phyloP scores from a whole-genome alignment of 2,329 filamentous ascomycete genomes.

The Cladosporium sp. region DNA sequence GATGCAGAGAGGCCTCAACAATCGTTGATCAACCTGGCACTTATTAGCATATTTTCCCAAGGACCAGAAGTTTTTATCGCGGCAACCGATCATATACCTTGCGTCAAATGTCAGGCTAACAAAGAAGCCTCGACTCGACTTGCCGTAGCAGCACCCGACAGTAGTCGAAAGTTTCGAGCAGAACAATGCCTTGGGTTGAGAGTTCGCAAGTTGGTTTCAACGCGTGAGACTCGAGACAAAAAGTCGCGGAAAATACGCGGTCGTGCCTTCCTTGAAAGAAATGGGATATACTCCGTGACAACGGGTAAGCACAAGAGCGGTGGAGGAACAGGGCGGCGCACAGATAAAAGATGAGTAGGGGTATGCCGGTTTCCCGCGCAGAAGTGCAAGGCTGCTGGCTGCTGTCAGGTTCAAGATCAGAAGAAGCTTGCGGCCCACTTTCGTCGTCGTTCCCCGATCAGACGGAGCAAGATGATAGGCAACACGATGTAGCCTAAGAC shows the following conservation, averaged over 20 bases:
- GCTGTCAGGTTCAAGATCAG: constrained; percentile 11
- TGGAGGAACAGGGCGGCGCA: constrained; percentile 3
- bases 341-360: constrained; percentile 13
- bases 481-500: constrained; percentile 11
- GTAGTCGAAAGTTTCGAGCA: not conserved
- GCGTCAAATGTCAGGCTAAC: constrained; percentile 7
- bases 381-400: constrained; percentile 9
- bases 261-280: not conserved
- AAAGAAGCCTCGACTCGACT: constrained; percentile 11
- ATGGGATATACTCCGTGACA: constrained; percentile 9
- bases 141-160: not conserved
- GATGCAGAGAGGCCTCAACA: not conserved
- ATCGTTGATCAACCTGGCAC: not conserved
- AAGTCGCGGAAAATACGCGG: constrained; percentile 4
- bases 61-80: not conserved
- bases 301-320: constrained; percentile 7
- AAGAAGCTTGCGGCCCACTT: constrained; percentile 12
- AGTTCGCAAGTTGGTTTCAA: constrained; percentile 1
- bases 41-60: not conserved
- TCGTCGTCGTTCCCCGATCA: constrained; percentile 6
- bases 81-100: constrained; percentile 1
- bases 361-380: constrained; percentile 11
- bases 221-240: not conserved
- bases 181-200: not conserved
- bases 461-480: constrained; percentile 13